A percentile compares a stretch with the other conserved stretches of the same genome.
Evolutionary conservation across 2,329 filamentous ascomycete species (phyloP).

Genomic region (Blastomyces emzantsi): DNA sequence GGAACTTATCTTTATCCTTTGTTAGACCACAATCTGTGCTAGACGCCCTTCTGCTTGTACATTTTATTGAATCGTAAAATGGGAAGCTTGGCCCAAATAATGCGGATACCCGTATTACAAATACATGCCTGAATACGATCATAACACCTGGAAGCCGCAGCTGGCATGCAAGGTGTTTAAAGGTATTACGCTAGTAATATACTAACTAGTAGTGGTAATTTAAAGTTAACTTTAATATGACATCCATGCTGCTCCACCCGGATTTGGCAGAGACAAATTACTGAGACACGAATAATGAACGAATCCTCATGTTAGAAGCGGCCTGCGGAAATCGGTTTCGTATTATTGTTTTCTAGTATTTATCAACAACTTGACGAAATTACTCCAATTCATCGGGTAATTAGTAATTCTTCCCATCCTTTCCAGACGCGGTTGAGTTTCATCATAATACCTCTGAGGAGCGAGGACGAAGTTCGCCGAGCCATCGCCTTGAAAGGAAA

Average conservation of each 20-base stretch:
- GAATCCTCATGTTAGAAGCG: not conserved
- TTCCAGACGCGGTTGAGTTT: not conserved
- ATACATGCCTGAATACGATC: too few species aligned
- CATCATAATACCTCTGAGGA: not conserved
- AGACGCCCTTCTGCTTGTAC: too few species aligned
- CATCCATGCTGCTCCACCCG: not conserved
- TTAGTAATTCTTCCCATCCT: not conserved
- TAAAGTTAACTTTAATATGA: slow-evolving; percentile 4
- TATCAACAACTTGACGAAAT: not conserved
- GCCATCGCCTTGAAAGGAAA: not conserved
- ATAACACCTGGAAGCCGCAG: too few species aligned
- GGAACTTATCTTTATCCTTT: too few species aligned
- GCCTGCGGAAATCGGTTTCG: not conserved
- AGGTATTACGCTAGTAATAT: not conserved
- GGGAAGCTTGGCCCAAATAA: too few species aligned
- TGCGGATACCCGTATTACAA: too few species aligned
- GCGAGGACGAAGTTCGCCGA: not conserved
- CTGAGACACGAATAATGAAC: not conserved
- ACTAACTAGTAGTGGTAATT: not conserved
- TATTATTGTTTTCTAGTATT: not conserved
- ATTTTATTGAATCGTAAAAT: too few species aligned
- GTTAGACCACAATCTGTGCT: too few species aligned
- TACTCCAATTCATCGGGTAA: not conserved
- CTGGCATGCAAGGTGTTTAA: not conserved
- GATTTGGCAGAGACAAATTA: not conserved